These are phyloP conservation scores for Isabelozyma gotoi DNA, from an alignment of 805 yeast genomes.

Conservation along the genomic window DNA sequence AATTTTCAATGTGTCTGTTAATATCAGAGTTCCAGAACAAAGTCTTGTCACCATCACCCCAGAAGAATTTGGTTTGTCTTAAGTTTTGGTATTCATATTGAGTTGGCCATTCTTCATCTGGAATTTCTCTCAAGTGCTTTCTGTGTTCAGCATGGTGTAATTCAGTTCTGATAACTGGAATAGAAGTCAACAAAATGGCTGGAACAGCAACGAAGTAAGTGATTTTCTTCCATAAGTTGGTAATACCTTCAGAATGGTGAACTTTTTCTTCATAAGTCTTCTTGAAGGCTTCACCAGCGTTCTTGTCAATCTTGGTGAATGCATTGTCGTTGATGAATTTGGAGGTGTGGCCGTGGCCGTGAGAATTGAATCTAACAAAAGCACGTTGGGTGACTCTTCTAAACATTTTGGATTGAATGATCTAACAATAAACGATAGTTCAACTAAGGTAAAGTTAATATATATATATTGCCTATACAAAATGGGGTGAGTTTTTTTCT, in stretches of 20 bases:
- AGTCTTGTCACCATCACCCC: slow-evolving; percentile 99
- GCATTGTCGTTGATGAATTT: slow-evolving; percentile 41
- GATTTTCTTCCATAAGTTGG: slow-evolving; percentile 83
- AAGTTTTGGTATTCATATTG: slow-evolving; percentile 91
- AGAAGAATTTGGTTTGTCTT: slow-evolving; percentile 85
- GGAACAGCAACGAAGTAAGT: slow-evolving; percentile 81
- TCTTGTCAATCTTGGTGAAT: slow-evolving; percentile 44
- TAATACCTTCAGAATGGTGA: slow-evolving; percentile 78
- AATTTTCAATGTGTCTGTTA: slow-evolving; percentile 74
- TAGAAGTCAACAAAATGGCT: slow-evolving; percentile 69
- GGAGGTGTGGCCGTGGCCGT: slow-evolving; percentile 42
- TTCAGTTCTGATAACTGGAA: slow-evolving; percentile 81
- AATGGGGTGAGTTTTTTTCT: slow-evolving; percentile 16
- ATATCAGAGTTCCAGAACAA: slow-evolving; percentile 92
- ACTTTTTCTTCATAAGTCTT: slow-evolving; percentile 60
- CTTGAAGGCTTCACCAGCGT: slow-evolving; percentile 71
- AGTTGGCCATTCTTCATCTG: slow-evolving; percentile 91
- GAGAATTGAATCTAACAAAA: slow-evolving; percentile 40
- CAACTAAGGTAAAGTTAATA: slow-evolving; percentile 12
- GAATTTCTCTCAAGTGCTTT: slow-evolving; percentile 65
- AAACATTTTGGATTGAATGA: slow-evolving; percentile 26
- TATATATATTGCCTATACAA: slow-evolving; percentile 2
- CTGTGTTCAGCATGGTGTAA: slow-evolving; percentile 89
- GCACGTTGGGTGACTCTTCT: slow-evolving; percentile 35
- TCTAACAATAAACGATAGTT: slow-evolving; percentile 23